Base-by-base conservation (phyloP, 2,329 filamentous ascomycete genomes). In the Colletotrichum kahawae region DNA sequence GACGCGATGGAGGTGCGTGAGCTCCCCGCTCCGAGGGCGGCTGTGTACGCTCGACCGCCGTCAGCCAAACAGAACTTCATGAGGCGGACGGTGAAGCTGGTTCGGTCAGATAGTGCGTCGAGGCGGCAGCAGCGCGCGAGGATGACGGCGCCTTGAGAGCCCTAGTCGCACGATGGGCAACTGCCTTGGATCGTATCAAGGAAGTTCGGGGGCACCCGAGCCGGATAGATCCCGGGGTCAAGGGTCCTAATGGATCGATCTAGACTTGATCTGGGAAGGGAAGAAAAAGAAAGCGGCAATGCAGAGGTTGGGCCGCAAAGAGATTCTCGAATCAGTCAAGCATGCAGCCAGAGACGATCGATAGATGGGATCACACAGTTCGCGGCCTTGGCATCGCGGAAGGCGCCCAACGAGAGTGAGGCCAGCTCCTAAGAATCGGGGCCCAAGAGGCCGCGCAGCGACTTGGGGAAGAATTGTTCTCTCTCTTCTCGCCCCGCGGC, bases 81-180 rank as follows among this genome's bases (percentile, higher is more conserved):
- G 60, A 71, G 67, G 71, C 68, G 70, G 29, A 84, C 83, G 76
- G 84, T 59, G 34, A 68, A 38, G 16, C 14, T n/a, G 54, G 9
- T 56, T 8, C 66, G 14, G 21, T 34, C 31, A 43, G 63, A 63
- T 8, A 8, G 36, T n/a, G 56, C 38, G 16, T 62, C 36, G 7
- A 27, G 36, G 54, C 68, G 62, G 72, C 72, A 51, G 59, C 34
- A 67, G 54, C 59, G 69, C 16, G n/a, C 48, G 29, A 24, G 18
- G 18, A 36, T 43, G 16, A 63, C 43, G 43, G 51, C 36, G 24
- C 14, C 27, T 10, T 16, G 16, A 57, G 18, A 5, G n/a, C 43
- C n/a, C 63, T 38, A 27, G 43, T 51, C 31, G n/a, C 34, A 34
- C 21, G n/a, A 43, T 5, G 14, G 54, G 29, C 16, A 48, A 73